Evolutionary conservation across 306 rosid species (phyloP).

Genomic region (Vigna angularis): DNA sequence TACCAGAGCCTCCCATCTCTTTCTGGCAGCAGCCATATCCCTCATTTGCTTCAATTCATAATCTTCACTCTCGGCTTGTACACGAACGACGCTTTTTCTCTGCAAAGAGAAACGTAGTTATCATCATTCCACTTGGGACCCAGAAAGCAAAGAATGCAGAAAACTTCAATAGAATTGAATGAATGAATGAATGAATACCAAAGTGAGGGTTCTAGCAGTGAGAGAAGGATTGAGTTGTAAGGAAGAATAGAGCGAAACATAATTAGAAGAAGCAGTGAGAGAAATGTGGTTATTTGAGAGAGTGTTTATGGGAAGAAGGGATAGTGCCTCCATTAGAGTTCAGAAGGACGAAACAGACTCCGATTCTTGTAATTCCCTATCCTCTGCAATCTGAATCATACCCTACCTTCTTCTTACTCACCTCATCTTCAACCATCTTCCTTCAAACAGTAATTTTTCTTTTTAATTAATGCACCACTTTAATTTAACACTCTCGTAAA

Average conservation of each 20-base stretch:
- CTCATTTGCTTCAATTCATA: conserved; percentile 88
- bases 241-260: conserved; percentile 53
- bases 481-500: not conserved
- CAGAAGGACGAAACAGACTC: not conserved
- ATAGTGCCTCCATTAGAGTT: conserved; percentile 69
- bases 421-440: not conserved
- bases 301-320: conserved; percentile 68
- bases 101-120: conserved; percentile 4
- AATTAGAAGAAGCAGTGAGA: conserved; percentile 27
- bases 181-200: conserved; percentile 44
- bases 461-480: too few relatives aligned
- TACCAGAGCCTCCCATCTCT: conserved; percentile 98
- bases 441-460: too few relatives aligned
- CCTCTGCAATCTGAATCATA: conserved; percentile 27
- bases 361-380: conserved; percentile 19
- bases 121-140: not conserved
- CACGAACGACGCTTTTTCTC: conserved; percentile 61
- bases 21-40: conserved; percentile 94
- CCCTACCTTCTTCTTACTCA: conserved; percentile 11
- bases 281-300: conserved; percentile 44
- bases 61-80: conserved; percentile 68
- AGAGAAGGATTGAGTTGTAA: conserved; percentile 46
- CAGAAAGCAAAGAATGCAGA: conserved; percentile 12
- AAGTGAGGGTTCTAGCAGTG: conserved; percentile 39
- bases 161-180: conserved; percentile 14